A percentile compares a stretch with the other conserved stretches of the same genome.
Conservation (phyloP, 148 eudicot species). For the Camellia japonica region DNA sequence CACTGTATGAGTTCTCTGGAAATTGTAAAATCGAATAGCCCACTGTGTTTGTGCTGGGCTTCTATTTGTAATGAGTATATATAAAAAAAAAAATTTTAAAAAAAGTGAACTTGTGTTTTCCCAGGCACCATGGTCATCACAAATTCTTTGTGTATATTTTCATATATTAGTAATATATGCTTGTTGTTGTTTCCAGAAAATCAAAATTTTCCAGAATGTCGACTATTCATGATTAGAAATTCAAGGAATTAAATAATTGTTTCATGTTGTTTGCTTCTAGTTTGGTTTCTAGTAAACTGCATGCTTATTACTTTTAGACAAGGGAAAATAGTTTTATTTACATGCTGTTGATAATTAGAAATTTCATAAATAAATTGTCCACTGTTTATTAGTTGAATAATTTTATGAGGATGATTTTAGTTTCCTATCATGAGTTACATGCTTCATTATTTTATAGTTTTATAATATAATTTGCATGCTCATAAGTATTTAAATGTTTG, state of each 20-base stretch:
- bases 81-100: no score
- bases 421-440: no score
- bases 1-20: not conserved
- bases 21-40: not conserved
- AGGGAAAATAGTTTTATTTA: no score
- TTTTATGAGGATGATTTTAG: not conserved
- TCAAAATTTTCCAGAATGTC: not conserved
- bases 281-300: no score
- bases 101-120: not conserved
- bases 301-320: not conserved
- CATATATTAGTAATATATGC: not conserved
- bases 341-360: not conserved
- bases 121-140: not conserved
- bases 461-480: no score
- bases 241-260: not conserved
- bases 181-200: not conserved
- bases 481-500: no score
- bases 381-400: not conserved
- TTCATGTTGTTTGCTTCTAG: not conserved
- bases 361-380: not conserved
- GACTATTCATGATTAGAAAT: not conserved
- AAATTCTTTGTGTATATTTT: not conserved
- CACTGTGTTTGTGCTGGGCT: not conserved
- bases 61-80: no score
- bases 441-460: no score